A percentile compares a stretch with the other conserved stretches of the same genome.
Evolutionary conservation across 2,329 filamentous ascomycete species (phyloP).

Genomic region (Aspergillus quadricinctus): DNA sequence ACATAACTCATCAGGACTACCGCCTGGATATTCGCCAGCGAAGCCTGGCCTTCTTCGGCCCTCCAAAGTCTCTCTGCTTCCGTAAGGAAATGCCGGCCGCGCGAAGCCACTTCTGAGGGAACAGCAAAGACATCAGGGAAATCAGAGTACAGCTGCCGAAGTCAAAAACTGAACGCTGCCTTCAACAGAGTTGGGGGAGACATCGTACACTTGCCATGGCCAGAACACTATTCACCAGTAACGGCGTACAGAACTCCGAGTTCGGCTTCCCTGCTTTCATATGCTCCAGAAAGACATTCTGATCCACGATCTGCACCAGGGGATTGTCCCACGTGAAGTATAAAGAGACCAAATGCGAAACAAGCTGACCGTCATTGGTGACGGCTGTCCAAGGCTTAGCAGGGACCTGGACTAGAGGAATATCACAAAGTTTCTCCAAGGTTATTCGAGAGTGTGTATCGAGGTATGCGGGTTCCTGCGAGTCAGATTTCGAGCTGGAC

Average conservation of each 20-base stretch:
- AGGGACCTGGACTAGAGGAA: constrained; percentile 30
- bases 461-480: constrained; percentile 2
- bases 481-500: background rate
- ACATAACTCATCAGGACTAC: constrained; percentile 30
- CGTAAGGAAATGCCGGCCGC: constrained; percentile 30
- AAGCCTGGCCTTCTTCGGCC: constrained; percentile 29
- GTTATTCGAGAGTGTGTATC: constrained; percentile 25
- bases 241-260: constrained; percentile 72
- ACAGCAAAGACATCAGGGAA: constrained; percentile 27
- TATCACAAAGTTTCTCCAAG: constrained; percentile 31
- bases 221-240: constrained; percentile 84
- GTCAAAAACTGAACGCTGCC: constrained; percentile 6
- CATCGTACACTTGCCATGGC: constrained; percentile 45
- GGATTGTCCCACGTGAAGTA: constrained; percentile 95
- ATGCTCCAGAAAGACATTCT: constrained; percentile 64
- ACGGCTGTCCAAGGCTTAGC: constrained; percentile 67
- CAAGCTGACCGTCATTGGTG: constrained; percentile 68
- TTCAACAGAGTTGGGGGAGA: background rate
- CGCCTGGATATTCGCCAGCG: constrained; percentile 34
- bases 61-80: constrained; percentile 36
- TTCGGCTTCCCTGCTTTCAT: constrained; percentile 34
- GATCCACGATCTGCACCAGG: constrained; percentile 75
- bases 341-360: constrained; percentile 81
- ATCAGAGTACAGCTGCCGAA: constrained; percentile 32
- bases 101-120: constrained; percentile 24